Evolutionary conservation across 331 rosid species (phyloP).

Genomic region (Malus hybrid): DNA sequence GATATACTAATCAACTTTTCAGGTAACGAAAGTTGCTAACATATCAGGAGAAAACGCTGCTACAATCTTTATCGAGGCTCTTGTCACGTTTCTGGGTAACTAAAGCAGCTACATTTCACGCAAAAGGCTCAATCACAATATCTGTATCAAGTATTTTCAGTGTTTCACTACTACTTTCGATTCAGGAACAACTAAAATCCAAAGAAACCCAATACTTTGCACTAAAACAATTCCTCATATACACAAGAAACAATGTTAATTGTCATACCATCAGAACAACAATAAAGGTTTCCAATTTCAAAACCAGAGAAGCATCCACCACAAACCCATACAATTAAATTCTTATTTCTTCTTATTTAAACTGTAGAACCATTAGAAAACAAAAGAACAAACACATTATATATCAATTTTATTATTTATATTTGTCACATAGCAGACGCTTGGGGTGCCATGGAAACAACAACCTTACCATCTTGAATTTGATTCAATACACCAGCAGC

Average conservation of each 20-base stretch:
- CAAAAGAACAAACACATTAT: not conserved
- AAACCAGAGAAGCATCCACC: not conserved
- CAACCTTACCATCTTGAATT: slow-evolving; percentile 43
- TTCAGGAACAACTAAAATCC: not conserved
- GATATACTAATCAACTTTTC: not conserved
- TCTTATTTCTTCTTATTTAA: not conserved
- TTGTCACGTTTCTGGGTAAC: not conserved
- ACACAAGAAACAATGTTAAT: slow-evolving; percentile 40
- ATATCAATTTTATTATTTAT: not conserved
- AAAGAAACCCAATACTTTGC: not conserved
- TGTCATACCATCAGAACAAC: slow-evolving; percentile 10
- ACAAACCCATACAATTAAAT: slow-evolving; percentile 12
- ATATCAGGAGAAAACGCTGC: no score
- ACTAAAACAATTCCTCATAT: slow-evolving; percentile 6
- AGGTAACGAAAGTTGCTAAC: not conserved
- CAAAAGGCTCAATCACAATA: not conserved
- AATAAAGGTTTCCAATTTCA: not conserved
- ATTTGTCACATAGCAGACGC: slow-evolving; percentile 19
- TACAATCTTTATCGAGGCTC: no score
- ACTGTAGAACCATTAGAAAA: not conserved
- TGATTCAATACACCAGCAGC: slow-evolving; percentile 25
- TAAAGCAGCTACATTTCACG: not conserved
- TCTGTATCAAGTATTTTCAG: no score
- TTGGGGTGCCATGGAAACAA: slow-evolving; percentile 16
- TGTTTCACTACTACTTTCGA: not conserved